Percentiles rank a stretch among this genome's conserved stretches.
phyloP scores from a whole-genome alignment of 2,329 filamentous ascomycete genomes.

The Colletotrichum paranaense region DNA sequence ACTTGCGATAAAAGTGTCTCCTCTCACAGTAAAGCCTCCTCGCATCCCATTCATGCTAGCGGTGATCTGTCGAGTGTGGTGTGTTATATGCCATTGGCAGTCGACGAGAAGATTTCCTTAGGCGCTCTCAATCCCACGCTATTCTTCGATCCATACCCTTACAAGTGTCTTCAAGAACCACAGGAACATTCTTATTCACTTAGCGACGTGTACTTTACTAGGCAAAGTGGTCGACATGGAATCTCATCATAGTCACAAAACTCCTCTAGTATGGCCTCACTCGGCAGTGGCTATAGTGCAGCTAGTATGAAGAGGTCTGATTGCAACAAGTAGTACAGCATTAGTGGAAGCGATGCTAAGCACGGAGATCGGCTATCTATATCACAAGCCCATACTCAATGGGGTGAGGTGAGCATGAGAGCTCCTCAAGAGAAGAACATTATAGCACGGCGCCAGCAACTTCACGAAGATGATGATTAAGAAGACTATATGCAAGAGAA shows the following conservation, averaged over 20 bases:
- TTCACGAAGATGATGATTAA: too few species aligned
- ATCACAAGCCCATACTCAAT: background rate
- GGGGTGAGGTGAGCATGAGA: background rate
- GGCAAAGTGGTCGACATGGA: background rate
- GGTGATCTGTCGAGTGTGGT: background rate
- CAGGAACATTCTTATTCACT: background rate
- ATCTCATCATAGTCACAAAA: background rate
- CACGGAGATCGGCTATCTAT: too few species aligned
- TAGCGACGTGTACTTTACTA: background rate
- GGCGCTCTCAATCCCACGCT: background rate
- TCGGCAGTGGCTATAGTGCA: background rate
- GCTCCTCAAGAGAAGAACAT: background rate
- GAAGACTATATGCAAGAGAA: too few species aligned
- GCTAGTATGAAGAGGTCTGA: background rate
- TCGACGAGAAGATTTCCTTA: background rate
- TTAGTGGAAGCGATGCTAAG: background rate
- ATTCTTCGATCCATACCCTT: background rate
- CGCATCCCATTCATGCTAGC: background rate
- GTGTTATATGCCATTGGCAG: background rate
- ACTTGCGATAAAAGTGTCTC: background rate
- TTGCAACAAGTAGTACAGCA: background rate
- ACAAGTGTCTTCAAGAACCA: background rate
- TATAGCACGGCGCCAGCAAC: too few species aligned
- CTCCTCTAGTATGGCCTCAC: background rate
- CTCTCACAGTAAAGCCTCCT: background rate